These are phyloP conservation scores for Glycine tomentella DNA, from an alignment of 306 rosid species.

Conservation along the genomic window DNA sequence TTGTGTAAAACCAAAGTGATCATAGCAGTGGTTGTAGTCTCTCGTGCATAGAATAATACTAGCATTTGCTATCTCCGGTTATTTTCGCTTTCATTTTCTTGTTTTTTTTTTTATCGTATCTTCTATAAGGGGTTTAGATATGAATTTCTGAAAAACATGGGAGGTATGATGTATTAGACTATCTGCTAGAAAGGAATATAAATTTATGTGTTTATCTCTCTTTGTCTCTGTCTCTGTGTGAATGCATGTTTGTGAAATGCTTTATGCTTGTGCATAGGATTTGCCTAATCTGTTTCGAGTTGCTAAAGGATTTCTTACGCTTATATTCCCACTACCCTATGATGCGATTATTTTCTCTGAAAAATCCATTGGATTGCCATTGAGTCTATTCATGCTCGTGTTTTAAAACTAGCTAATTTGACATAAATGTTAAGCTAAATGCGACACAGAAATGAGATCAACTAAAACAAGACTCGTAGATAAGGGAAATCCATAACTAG, in stretches of 20 bases:
- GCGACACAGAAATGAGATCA: background rate
- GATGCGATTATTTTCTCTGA: background rate
- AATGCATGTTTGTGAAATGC: too few relatives aligned
- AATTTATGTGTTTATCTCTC: constrained; percentile 34
- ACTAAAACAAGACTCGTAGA: background rate
- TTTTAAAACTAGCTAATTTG: background rate
- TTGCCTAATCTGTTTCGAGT: constrained; percentile 1
- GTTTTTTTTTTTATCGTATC: constrained; percentile 36
- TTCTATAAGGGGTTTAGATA: constrained; percentile 43
- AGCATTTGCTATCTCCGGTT: constrained; percentile 38
- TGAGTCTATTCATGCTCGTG: background rate
- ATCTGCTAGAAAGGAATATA: constrained; percentile 59
- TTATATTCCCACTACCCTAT: background rate
- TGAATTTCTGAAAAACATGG: constrained; percentile 52
- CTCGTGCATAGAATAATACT: constrained; percentile 59
- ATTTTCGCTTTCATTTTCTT: constrained; percentile 45
- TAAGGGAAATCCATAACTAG: background rate
- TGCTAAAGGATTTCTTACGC: constrained; percentile 3
- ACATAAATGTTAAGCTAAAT: background rate
- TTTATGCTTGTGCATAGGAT: background rate
- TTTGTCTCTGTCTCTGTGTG: background rate
- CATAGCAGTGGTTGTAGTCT: constrained; percentile 59
- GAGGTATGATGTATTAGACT: constrained; percentile 56
- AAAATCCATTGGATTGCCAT: background rate
- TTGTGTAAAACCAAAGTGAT: constrained; percentile 61